Evolutionary conservation across 2,329 filamentous ascomycete genomes (phyloP).

Genomic region (Penicillium janthinellum): DNA sequence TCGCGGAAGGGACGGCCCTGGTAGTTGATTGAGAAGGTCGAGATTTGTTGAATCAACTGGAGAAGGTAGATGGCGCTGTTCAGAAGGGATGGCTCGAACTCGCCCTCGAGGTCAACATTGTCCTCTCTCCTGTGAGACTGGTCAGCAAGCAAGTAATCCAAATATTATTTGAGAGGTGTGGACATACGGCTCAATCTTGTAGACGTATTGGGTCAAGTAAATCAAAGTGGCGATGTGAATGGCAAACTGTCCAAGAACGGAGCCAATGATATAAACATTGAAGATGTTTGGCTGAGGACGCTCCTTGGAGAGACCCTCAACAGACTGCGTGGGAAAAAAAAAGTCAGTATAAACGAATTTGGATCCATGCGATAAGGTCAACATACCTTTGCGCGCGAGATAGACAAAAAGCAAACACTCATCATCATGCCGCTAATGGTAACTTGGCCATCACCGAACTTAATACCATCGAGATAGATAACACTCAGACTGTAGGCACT

Average conservation of each 20-base stretch:
- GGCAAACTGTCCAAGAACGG: constrained; percentile 94
- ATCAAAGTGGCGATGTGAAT: constrained; percentile 93
- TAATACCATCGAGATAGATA: constrained; percentile 96
- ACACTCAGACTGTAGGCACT: constrained; percentile 97
- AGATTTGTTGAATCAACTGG: constrained; percentile 98
- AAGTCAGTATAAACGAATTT: constrained; percentile 13
- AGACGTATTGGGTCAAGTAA: constrained; percentile 88
- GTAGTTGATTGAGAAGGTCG: constrained; percentile 99
- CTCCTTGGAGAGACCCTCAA: constrained; percentile 94
- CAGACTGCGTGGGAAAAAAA: constrained; percentile 57
- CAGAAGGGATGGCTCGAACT: constrained; percentile 89
- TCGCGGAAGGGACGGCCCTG: constrained; percentile 98
- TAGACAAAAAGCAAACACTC: constrained; percentile 98
- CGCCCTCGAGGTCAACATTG: constrained; percentile 86
- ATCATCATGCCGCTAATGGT: constrained; percentile 99
- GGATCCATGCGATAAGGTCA: not conserved
- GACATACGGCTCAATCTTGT: constrained; percentile 79
- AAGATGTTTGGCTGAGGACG: constrained; percentile 98
- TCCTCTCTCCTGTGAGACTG: constrained; percentile 49
- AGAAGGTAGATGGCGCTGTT: constrained; percentile 97
- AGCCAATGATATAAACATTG: constrained; percentile 98
- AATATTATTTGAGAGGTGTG: not conserved
- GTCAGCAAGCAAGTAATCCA: constrained; percentile 37
- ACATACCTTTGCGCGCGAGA: constrained; percentile 83
- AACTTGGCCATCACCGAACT: constrained; percentile 97